Percentiles rank a stretch among this genome's conserved stretches.
phyloP scores from a whole-genome alignment of 345 rosid genomes.

The Leavenworthia alabamica region DNA sequence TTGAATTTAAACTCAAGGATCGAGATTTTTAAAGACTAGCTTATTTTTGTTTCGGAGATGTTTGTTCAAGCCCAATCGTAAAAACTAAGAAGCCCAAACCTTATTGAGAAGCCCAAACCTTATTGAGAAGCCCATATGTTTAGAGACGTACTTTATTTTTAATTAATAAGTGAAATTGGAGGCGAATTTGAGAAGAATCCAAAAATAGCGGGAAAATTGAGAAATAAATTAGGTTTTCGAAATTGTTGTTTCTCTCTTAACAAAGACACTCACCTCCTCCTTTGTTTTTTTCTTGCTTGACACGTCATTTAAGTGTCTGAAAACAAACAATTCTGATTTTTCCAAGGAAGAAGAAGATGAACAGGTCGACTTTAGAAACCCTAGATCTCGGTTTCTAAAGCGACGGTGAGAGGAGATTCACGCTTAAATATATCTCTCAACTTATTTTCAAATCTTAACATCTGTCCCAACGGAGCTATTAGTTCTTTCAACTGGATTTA shows the following conservation, averaged over 20 bases:
- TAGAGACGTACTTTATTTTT: background rate
- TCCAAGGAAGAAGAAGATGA: background rate
- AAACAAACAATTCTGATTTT: background rate
- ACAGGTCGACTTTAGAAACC: constrained; percentile 3
- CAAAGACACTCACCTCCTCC: background rate
- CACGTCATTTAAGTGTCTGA: background rate
- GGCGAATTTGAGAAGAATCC: constrained; percentile 1
- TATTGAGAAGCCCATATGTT: too few relatives aligned
- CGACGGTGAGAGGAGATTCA: too few relatives aligned
- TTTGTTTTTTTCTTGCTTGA: constrained; percentile 7
- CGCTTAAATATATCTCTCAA: too few relatives aligned
- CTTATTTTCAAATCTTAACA: background rate
- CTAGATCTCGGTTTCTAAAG: constrained; percentile 7
- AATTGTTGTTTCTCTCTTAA: background rate
- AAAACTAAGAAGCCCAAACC: too few relatives aligned
- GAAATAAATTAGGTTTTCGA: background rate
- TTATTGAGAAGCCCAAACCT: too few relatives aligned
- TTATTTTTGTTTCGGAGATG: too few relatives aligned
- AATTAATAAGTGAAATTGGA: background rate
- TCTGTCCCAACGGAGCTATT: too few relatives aligned
- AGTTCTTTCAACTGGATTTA: too few relatives aligned
- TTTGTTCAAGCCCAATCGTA: too few relatives aligned
- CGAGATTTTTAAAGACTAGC: too few relatives aligned
- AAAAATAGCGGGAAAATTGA: constrained; percentile 7
- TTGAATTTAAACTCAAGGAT: background rate